These are phyloP conservation scores for Triadica sebifera DNA, from an alignment of 345 rosid species.

Conservation along the genomic window DNA sequence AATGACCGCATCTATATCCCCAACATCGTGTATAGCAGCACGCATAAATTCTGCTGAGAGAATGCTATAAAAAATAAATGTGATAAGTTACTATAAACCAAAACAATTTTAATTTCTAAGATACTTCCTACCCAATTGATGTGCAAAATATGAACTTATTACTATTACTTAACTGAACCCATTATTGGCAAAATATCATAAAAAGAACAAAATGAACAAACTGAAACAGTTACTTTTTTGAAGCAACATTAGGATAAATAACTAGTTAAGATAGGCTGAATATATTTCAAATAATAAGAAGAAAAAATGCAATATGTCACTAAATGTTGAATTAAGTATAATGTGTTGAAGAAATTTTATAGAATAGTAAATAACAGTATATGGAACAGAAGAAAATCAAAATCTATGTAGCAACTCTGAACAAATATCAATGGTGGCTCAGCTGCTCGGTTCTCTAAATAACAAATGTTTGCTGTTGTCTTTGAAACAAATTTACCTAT, in stretches of 20 bases:
- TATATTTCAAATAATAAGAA: background rate
- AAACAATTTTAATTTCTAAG: background rate
- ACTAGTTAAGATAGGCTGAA: background rate
- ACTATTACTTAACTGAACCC: background rate
- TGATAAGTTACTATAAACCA: constrained; percentile 29
- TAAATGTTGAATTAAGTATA: background rate
- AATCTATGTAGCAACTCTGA: background rate
- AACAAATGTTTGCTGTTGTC: background rate
- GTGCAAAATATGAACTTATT: background rate
- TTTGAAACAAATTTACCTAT: constrained; percentile 46
- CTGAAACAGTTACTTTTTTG: too few species aligned
- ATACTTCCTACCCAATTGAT: background rate
- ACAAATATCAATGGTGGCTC: background rate
- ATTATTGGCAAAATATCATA: background rate
- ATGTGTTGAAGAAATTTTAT: background rate
- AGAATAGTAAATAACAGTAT: background rate
- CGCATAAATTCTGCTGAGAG: constrained; percentile 93
- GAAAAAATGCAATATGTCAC: background rate
- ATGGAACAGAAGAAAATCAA: background rate
- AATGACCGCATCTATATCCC: constrained; percentile 57
- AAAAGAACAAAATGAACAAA: background rate
- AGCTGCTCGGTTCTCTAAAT: background rate
- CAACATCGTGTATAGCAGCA: constrained; percentile 74
- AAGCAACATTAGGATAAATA: background rate
- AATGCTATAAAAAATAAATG: constrained; percentile 55